Base-by-base conservation (phyloP, 768 basidiomycete species). In the Trametopsis cervina region DNA sequence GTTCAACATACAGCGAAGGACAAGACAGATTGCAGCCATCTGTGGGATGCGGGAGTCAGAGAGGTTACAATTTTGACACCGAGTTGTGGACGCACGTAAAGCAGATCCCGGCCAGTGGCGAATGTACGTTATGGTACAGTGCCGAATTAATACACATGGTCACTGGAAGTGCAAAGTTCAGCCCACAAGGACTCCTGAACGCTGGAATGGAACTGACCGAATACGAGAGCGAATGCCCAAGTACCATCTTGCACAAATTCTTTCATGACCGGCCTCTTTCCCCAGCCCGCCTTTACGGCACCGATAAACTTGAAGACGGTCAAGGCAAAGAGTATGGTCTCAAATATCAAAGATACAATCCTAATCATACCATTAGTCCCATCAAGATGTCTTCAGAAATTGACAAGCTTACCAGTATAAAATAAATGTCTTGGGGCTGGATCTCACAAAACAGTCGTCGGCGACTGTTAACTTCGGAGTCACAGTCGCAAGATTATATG, bases 181-280 rank as follows among this genome's bases (percentile, higher is more conserved):
- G 20, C 20, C n/a, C n/a, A n/a, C n/a, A n/a, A n/a, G n/a, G n/a
- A n/a, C n/a, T n/a, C n/a, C n/a, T n/a, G n/a, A n/a, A n/a, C n/a
- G n/a, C n/a, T n/a, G n/a, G n/a, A n/a, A n/a, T n/a, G n/a, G n/a
- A n/a, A 6, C 36, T 36, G 39, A 51, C 59, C 23, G 48, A 62
- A 62, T 40, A 62, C 55, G 17, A 62, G 57, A 5, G 57, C 46
- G 43, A 56, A 62, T 10, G 60, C 60, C 60, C 60, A 62, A 2
- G 60, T 62, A 15, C 60, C 60, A 44, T 62, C 60, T 3, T 51
- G 35, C 11, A 58, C 52, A 51, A 60, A 58, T 25, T 57, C 54
- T 21, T 49, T 47, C 55, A 62, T 53, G n/a, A 62, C 51, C 2
- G 55, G 55, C 4, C 54, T 48, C 11, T 53, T 51, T 9, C 57